Conservation (phyloP, 192 early-diverging fungal species). For the Entomortierella beljakovae region DNA sequence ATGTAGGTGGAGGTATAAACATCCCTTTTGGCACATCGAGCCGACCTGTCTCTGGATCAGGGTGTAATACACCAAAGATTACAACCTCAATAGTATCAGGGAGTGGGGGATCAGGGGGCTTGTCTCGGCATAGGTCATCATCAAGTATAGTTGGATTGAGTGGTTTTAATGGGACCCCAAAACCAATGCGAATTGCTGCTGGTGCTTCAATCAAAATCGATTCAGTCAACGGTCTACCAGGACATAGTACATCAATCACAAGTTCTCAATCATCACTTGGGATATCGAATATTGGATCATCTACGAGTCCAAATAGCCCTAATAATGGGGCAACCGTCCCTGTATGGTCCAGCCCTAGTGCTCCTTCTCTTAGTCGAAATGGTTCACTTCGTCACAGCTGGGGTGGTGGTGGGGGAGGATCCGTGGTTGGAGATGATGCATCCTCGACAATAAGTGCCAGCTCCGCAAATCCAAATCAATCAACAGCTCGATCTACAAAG, state of each 20-base stretch:
- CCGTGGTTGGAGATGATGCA: slow-evolving; percentile 29
- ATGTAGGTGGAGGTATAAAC: slow-evolving; percentile 28
- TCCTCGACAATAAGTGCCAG: slow-evolving; percentile 12
- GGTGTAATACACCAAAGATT: slow-evolving; percentile 1
- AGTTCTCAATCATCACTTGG: slow-evolving; percentile 8
- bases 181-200: slow-evolving; percentile 41
- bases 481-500: slow-evolving; percentile 18
- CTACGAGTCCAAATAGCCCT: neutral
- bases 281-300: slow-evolving; percentile 10
- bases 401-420: slow-evolving; percentile 1
- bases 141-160: slow-evolving; percentile 16
- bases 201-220: slow-evolving; percentile 38
- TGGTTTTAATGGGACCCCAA: neutral
- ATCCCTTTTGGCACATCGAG: slow-evolving; percentile 9
- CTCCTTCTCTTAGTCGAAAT: slow-evolving; percentile 2
- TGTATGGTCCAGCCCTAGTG: neutral
- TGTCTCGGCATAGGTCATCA: slow-evolving; percentile 6
- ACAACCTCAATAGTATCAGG: neutral
- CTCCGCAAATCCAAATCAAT: slow-evolving; percentile 8
- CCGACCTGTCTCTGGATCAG: slow-evolving; percentile 3
- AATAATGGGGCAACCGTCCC: neutral
- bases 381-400: slow-evolving; percentile 1
- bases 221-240: slow-evolving; percentile 1
- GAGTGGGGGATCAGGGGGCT: neutral
- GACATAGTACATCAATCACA: neutral